A percentile compares a stretch with the other conserved stretches of the same genome.
These are phyloP conservation scores for Adansonia grandidieri DNA, from an alignment of 441 rosid species.

Conservation along the genomic window DNA sequence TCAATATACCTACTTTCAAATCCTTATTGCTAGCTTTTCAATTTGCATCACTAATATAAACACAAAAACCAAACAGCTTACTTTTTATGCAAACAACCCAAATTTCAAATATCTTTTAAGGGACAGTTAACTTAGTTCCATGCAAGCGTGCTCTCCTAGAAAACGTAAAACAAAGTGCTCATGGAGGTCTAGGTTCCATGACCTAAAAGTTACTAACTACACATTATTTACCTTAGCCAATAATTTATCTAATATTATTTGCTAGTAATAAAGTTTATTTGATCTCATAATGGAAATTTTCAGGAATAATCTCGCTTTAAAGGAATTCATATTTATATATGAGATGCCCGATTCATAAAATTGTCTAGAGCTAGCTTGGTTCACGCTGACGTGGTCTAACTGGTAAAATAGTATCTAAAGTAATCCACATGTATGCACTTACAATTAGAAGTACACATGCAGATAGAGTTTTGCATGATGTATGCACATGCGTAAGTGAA, in stretches of 20 bases:
- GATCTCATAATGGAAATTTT: neutral
- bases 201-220: neutral
- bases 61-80: neutral
- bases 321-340: neutral
- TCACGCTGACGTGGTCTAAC: neutral
- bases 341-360: neutral
- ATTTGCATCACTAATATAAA: neutral
- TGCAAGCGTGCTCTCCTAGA: neutral
- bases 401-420: neutral
- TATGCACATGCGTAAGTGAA: neutral
- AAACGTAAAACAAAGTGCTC: neutral
- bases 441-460: neutral
- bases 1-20: too few relatives aligned
- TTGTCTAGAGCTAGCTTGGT: neutral
- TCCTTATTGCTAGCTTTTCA: too few relatives aligned
- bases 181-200: constrained; percentile 5
- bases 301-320: neutral
- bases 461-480: neutral
- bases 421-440: neutral
- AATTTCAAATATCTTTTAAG: neutral
- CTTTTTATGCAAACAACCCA: neutral
- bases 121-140: neutral
- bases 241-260: neutral
- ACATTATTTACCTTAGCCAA: neutral
- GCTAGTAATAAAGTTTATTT: neutral